A percentile compares a stretch with the other conserved stretches of the same genome.
phyloP scores from a whole-genome alignment of 805 yeast genomes.

The Metschnikowia lunata region DNA sequence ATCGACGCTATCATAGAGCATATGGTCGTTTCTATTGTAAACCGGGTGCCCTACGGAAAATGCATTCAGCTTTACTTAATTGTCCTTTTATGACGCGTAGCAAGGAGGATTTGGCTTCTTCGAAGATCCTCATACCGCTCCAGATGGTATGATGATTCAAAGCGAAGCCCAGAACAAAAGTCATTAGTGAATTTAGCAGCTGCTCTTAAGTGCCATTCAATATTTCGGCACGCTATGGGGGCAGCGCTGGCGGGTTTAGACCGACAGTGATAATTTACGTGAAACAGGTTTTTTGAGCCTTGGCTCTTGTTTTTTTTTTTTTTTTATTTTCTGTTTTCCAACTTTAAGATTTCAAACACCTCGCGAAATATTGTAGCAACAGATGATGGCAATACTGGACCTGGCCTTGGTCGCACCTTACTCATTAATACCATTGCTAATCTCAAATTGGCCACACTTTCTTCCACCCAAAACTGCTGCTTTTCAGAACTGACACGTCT shows the following conservation, averaged over 20 bases:
- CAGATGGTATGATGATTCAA: conserved; percentile 31
- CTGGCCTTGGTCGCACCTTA: no score
- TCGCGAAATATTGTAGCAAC: background rate
- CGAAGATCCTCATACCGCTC: conserved; percentile 29
- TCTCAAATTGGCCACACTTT: no score
- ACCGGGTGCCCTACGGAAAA: background rate
- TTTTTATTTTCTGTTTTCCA: background rate
- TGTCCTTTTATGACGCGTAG: no score
- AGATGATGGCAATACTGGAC: background rate
- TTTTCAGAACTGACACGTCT: no score
- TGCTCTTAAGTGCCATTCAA: conserved; percentile 9
- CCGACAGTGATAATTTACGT: conserved; percentile 27
- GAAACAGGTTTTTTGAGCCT: conserved; percentile 19
- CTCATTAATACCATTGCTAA: no score
- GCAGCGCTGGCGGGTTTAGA: conserved; percentile 19
- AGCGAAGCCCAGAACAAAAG: conserved; percentile 29
- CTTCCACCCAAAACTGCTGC: no score
- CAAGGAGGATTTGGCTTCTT: conserved; percentile 22
- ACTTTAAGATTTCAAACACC: background rate
- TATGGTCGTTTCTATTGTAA: conserved; percentile 1
- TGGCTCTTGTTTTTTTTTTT: background rate
- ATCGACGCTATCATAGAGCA: conserved; percentile 2
- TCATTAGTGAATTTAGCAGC: conserved; percentile 21
- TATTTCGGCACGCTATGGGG: conserved; percentile 21
- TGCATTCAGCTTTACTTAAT: no score